These are phyloP conservation scores for Colletotrichum musicola DNA, from an alignment of 2,329 filamentous ascomycete species.

Conservation along the genomic window DNA sequence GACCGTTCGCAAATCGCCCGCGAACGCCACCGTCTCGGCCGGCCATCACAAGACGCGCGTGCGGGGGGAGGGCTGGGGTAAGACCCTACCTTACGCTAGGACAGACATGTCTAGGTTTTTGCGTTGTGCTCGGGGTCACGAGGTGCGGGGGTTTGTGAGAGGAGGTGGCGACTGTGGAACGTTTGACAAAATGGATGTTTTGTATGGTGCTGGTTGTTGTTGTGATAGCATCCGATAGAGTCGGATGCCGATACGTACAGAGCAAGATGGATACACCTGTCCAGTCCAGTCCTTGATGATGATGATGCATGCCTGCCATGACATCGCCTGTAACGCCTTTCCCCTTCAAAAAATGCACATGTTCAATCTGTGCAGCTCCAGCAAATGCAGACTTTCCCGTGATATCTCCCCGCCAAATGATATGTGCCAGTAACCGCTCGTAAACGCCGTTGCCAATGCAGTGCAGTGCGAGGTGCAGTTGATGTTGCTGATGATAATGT, in stretches of 20 bases:
- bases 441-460: slow-evolving; percentile 33
- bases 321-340: slow-evolving; percentile 19
- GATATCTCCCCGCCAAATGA: background rate
- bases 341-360: slow-evolving; percentile 7
- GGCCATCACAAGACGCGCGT: slow-evolving; percentile 32
- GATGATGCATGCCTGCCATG: slow-evolving; percentile 11
- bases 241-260: slow-evolving; percentile 19
- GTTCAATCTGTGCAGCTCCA: slow-evolving; percentile 18
- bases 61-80: slow-evolving; percentile 28
- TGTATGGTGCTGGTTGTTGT: background rate
- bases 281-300: background rate
- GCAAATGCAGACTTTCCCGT: background rate
- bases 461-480: slow-evolving; percentile 14
- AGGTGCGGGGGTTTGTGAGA: background rate
- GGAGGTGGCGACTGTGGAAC: background rate
- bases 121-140: background rate
- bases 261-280: too few relatives aligned
- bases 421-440: background rate
- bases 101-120: background rate
- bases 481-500: background rate
- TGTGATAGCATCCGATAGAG: slow-evolving; percentile 1
- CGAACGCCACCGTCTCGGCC: slow-evolving; percentile 16
- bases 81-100: slow-evolving; percentile 5
- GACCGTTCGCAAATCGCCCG: background rate
- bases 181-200: slow-evolving; percentile 12